These are phyloP conservation scores for Neopestalotiopsis sp. DNA, from an alignment of 2,329 filamentous ascomycete species.

Conservation along the genomic window DNA sequence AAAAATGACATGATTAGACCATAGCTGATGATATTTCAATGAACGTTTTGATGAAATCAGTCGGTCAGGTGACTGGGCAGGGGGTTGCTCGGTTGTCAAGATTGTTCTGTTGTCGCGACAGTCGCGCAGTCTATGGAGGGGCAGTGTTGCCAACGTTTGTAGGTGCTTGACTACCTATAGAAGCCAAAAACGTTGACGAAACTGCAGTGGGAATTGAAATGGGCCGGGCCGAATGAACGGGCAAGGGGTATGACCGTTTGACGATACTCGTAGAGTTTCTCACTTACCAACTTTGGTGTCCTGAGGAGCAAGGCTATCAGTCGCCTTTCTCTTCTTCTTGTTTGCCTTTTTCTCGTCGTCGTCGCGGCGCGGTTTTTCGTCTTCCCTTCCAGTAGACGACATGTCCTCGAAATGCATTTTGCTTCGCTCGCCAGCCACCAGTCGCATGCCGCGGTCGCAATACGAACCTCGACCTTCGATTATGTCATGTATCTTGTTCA, in stretches of 20 bases:
- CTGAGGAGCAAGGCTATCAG: constrained; percentile 61
- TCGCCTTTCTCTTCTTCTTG: constrained; percentile 80
- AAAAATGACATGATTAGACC: constrained; percentile 5
- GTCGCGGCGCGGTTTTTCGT: constrained; percentile 55
- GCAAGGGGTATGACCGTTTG: not conserved
- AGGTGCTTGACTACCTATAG: too few species aligned
- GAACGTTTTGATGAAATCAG: not conserved
- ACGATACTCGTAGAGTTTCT: not conserved
- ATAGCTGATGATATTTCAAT: not conserved
- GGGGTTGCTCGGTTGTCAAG: not conserved
- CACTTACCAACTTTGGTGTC: constrained; percentile 47
- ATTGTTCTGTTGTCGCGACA: not conserved
- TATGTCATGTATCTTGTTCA: constrained; percentile 68
- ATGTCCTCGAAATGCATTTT: constrained; percentile 66
- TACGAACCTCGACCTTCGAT: constrained; percentile 71
- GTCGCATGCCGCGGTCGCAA: constrained; percentile 76
- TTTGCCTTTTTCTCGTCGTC: constrained; percentile 64
- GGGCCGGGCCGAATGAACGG: not conserved
- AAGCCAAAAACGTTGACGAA: not conserved
- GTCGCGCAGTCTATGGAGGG: not conserved
- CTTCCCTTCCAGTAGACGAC: constrained; percentile 51
- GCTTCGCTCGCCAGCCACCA: constrained; percentile 65
- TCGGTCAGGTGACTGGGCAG: not conserved
- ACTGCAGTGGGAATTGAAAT: not conserved
- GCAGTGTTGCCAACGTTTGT: not conserved